phyloP scores from a whole-genome alignment of 1,284 basidiomycete genomes.

The Papiliotrema laurentii region DNA sequence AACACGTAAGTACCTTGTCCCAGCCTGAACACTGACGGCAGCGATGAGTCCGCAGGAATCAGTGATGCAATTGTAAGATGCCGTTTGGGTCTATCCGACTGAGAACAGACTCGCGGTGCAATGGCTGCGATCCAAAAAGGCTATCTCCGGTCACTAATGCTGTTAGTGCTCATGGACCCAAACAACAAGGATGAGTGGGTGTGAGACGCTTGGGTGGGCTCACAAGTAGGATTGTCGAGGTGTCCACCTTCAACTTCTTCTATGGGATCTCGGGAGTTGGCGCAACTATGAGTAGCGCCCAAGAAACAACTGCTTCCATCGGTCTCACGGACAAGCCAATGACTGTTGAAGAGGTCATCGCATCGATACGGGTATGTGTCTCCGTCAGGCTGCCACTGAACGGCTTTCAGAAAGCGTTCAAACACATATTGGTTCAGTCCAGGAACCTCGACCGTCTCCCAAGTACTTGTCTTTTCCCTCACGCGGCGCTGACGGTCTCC shows the following conservation, averaged over 20 bases:
- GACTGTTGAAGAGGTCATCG: background rate
- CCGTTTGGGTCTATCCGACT: background rate
- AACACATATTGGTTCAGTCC: conserved; percentile 4
- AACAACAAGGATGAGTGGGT: conserved; percentile 13
- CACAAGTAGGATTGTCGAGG: conserved; percentile 14
- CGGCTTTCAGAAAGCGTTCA: conserved; percentile 1
- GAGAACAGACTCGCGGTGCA: conserved; percentile 8
- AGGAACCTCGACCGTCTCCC: conserved; percentile 15
- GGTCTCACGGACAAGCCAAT: background rate
- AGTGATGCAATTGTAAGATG: background rate
- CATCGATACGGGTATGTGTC: background rate
- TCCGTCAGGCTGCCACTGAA: background rate
- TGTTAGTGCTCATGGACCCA: conserved; percentile 21
- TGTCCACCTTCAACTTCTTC: conserved; percentile 27
- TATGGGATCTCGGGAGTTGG: conserved; percentile 7
- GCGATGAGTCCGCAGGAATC: background rate
- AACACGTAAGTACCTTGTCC: no score
- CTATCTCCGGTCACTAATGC: conserved; percentile 17
- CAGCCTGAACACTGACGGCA: no score
- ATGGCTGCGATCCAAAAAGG: conserved; percentile 15
- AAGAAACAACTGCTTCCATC: background rate
- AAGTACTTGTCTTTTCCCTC: conserved; percentile 5
- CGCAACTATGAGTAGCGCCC: background rate
- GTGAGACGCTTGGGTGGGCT: background rate
- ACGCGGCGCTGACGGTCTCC: background rate